These are phyloP conservation scores for Fusarium gaditjirri DNA, from an alignment of 2,329 filamentous ascomycete species.

Conservation along the genomic window DNA sequence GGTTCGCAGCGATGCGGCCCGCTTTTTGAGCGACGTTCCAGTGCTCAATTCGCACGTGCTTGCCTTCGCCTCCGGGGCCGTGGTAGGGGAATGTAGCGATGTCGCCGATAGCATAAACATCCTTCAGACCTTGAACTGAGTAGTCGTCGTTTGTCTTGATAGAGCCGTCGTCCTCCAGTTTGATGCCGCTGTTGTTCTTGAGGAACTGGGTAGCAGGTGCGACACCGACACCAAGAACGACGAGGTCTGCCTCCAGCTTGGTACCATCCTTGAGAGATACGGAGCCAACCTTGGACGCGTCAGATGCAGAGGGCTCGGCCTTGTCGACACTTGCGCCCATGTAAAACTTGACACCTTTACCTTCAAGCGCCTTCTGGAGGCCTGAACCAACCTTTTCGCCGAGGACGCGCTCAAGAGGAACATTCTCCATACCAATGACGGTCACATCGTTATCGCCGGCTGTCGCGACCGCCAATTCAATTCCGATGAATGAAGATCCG, in stretches of 20 bases:
- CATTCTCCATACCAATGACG: conserved; percentile 87
- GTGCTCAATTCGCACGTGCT: conserved; percentile 87
- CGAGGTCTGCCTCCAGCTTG: conserved; percentile 83
- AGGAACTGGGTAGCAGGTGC: conserved; percentile 86
- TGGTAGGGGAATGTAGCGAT: conserved; percentile 96
- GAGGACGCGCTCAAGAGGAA: conserved; percentile 86
- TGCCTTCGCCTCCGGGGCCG: conserved; percentile 83
- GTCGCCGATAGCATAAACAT: conserved; percentile 93
- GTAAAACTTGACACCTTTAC: conserved; percentile 89
- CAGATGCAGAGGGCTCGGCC: conserved; percentile 75
- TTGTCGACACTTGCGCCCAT: conserved; percentile 85
- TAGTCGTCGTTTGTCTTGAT: conserved; percentile 84
- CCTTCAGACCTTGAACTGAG: conserved; percentile 76
- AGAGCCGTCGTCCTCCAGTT: conserved; percentile 86
- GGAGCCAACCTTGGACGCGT: conserved; percentile 79
- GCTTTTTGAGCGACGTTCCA: conserved; percentile 98
- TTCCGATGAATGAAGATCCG: conserved; percentile 95
- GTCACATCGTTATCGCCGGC: conserved; percentile 83
- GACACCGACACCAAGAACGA: conserved; percentile 92
- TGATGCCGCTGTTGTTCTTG: conserved; percentile 73
- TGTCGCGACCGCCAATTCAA: conserved; percentile 93
- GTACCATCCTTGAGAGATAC: conserved; percentile 89
- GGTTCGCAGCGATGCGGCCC: conserved; percentile 80
- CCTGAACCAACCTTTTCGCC: conserved; percentile 83
- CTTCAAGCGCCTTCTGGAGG: conserved; percentile 82